A percentile compares a stretch with the other conserved stretches of the same genome.
phyloP scores from a whole-genome alignment of 2,329 filamentous ascomycete genomes.

The Penicillium psychrosexuale region DNA sequence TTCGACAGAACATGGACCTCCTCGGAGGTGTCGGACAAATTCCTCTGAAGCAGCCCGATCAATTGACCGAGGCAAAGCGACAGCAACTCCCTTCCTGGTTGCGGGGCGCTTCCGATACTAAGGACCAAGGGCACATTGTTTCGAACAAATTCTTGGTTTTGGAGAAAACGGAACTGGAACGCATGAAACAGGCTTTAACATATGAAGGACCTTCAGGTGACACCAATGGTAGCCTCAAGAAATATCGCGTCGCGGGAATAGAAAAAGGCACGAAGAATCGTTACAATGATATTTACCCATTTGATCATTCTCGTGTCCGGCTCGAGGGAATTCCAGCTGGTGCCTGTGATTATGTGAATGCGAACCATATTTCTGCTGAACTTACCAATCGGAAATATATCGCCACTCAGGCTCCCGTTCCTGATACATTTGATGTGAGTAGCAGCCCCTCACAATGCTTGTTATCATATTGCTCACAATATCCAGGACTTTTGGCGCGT shows the following conservation, averaged over 20 bases:
- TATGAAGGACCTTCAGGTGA: constrained; percentile 53
- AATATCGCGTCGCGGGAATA: constrained; percentile 79
- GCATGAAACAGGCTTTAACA: constrained; percentile 82
- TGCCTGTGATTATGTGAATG: constrained; percentile 91
- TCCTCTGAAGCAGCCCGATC: constrained; percentile 56
- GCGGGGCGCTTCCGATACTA: constrained; percentile 60
- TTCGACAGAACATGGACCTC: constrained; percentile 93
- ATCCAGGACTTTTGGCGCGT: constrained; percentile 93
- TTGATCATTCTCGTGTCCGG: constrained; percentile 86
- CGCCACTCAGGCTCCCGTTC: constrained; percentile 88
- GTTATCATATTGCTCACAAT: background rate
- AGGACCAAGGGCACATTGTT: constrained; percentile 73
- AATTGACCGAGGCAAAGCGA: constrained; percentile 48
- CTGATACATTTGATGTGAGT: constrained; percentile 82
- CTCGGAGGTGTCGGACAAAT: constrained; percentile 88
- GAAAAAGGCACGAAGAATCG: constrained; percentile 94
- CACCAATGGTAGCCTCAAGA: constrained; percentile 39
- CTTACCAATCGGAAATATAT: constrained; percentile 91
- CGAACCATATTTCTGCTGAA: constrained; percentile 76
- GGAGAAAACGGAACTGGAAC: constrained; percentile 78
- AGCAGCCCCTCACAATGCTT: background rate
- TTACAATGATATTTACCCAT: constrained; percentile 97
- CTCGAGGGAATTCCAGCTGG: constrained; percentile 65
- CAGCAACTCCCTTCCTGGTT: constrained; percentile 73
- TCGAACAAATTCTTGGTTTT: constrained; percentile 81